phyloP scores from a whole-genome alignment of 331 rosid genomes.

The Pyracantha coccinea region DNA sequence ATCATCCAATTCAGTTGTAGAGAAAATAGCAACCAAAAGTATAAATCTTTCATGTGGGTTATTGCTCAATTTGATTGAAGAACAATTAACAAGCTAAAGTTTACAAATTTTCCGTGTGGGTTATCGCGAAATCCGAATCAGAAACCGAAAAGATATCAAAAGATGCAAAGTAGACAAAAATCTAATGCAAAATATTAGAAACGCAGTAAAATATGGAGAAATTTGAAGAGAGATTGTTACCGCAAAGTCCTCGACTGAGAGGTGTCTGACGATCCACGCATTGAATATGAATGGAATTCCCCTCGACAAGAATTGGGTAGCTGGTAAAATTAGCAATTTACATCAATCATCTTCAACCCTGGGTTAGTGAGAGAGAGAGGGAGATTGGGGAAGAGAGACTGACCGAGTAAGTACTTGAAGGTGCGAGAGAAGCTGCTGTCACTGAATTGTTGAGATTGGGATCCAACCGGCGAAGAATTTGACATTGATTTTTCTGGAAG shows the following conservation, averaged over 20 bases:
- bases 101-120: neutral
- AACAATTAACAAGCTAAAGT: neutral
- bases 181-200: neutral
- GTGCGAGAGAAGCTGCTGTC: constrained; percentile 63
- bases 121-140: neutral
- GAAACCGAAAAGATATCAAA: neutral
- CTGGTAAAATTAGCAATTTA: constrained; percentile 23
- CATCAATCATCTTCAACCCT: neutral
- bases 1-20: too few species aligned
- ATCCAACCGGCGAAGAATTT: constrained; percentile 4
- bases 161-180: neutral
- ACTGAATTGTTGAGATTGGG: constrained; percentile 3
- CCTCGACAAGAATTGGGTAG: constrained; percentile 93
- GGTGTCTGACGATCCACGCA: constrained; percentile 89
- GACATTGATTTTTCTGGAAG: constrained; percentile 24
- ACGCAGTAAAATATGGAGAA: neutral
- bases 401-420: constrained; percentile 82
- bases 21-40: too few species aligned
- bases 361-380: neutral
- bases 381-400: neutral
- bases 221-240: constrained; percentile 19
- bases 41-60: too few species aligned
- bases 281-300: constrained; percentile 93
- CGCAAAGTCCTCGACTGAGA: constrained; percentile 84
- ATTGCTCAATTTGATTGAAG: neutral